Evolutionary conservation across 805 yeast species (phyloP).

Genomic region (Saccharomycopsis olivae): DNA sequence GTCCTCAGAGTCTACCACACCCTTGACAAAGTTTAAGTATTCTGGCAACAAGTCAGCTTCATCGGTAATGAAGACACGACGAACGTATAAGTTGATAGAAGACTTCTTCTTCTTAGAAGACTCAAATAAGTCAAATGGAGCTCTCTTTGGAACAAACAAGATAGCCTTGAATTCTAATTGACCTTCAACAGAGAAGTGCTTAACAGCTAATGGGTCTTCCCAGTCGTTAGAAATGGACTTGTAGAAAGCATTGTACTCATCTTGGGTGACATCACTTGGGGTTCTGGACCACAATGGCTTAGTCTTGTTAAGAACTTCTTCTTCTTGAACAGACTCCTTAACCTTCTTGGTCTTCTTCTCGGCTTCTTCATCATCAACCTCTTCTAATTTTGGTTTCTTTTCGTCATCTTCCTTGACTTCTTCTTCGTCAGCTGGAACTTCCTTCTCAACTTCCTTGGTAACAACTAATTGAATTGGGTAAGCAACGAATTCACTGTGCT

Average conservation of each 20-base stretch:
- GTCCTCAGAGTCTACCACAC: conserved; percentile 99
- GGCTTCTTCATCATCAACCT: conserved; percentile 61
- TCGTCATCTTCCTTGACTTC: conserved; percentile 41
- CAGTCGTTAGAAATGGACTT: conserved; percentile 98
- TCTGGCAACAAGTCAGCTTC: conserved; percentile 99
- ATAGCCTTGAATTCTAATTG: conserved; percentile 99
- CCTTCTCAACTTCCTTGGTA: conserved; percentile 98
- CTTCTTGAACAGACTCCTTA: conserved; percentile 88
- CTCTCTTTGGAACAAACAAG: conserved; percentile 95
- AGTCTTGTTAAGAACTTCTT: conserved; percentile 97
- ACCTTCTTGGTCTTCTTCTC: conserved; percentile 76
- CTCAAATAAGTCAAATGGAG: conserved; percentile 98
- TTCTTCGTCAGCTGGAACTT: conserved; percentile 76
- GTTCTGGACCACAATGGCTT: conserved; percentile 99
- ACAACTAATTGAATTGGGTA: conserved; percentile 98
- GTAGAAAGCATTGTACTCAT: conserved; percentile 98
- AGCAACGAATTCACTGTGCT: conserved; percentile 98
- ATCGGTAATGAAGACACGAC: conserved; percentile 99
- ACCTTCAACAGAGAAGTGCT: conserved; percentile 99
- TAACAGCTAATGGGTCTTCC: conserved; percentile 99
- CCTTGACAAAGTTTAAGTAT: conserved; percentile 94
- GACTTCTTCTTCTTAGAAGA: conserved; percentile 92
- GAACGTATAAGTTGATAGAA: conserved; percentile 96
- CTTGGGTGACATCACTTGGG: conserved; percentile 95
- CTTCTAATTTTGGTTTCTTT: conserved; percentile 66